A percentile compares a stretch with the other conserved stretches of the same genome.
phyloP scores from a whole-genome alignment of 2,329 filamentous ascomycete genomes.

The Calonectria hongkongensis region DNA sequence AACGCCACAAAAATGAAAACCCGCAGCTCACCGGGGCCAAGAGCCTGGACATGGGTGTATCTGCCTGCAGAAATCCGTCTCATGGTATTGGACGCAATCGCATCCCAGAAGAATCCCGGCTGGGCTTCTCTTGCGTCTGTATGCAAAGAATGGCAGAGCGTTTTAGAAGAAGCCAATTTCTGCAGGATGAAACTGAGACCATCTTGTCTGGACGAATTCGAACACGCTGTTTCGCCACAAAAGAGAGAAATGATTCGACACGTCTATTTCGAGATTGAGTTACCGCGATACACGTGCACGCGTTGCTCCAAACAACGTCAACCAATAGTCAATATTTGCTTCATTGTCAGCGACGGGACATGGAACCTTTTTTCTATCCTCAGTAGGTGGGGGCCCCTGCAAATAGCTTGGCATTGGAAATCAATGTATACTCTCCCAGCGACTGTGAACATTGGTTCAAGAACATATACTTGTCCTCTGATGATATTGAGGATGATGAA shows the following conservation, averaged over 20 bases:
- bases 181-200: conserved; percentile 51
- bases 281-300: conserved; percentile 53
- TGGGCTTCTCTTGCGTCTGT: conserved; percentile 59
- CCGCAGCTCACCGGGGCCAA: background rate
- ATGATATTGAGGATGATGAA: conserved; percentile 46
- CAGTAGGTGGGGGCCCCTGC: conserved; percentile 54
- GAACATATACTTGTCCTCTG: conserved; percentile 51
- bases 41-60: conserved; percentile 42
- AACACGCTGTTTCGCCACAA: conserved; percentile 43
- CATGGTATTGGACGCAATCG: conserved; percentile 55
- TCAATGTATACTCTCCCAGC: conserved; percentile 59
- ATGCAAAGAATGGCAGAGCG: conserved; percentile 60
- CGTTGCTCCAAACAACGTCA: conserved; percentile 42
- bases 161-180: conserved; percentile 57
- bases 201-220: conserved; percentile 52
- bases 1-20: background rate
- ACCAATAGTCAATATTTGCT: background rate
- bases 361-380: conserved; percentile 58
- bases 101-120: conserved; percentile 54
- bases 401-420: conserved; percentile 56
- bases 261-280: conserved; percentile 56
- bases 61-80: conserved; percentile 57
- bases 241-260: conserved; percentile 53
- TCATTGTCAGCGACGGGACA: conserved; percentile 49
- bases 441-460: conserved; percentile 60